Evolutionary conservation across 225 moss, liverwort and hornwort genomes (phyloP).

Genomic region (Bryoerythrophyllum caledonicum): DNA sequence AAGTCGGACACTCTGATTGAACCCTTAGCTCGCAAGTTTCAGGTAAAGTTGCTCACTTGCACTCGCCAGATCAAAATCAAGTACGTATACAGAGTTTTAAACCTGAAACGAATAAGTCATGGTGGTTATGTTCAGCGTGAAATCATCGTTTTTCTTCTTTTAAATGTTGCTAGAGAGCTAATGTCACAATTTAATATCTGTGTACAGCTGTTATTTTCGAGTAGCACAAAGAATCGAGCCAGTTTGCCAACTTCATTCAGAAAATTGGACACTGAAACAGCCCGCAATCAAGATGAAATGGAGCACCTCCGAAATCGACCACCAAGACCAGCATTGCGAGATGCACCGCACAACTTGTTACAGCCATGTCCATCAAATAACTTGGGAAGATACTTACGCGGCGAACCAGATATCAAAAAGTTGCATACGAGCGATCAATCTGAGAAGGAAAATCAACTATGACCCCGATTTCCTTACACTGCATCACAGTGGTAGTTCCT

Average conservation of each 20-base stretch:
- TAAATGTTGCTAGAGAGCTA: background rate
- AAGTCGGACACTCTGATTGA: constrained; percentile 5
- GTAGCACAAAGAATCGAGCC: constrained; percentile 5
- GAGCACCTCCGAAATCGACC: constrained; percentile 5
- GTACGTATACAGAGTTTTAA: background rate
- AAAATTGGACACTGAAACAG: constrained; percentile 13
- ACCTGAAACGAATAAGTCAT: background rate
- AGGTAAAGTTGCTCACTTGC: constrained; percentile 25
- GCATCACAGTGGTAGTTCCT: background rate
- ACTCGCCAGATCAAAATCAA: background rate
- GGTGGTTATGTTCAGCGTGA: background rate
- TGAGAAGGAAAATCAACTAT: constrained; percentile 28
- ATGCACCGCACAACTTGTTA: constrained; percentile 16
- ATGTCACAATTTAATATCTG: background rate
- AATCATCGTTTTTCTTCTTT: background rate
- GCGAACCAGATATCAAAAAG: background rate
- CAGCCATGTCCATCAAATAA: constrained; percentile 16
- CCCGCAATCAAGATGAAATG: constrained; percentile 11
- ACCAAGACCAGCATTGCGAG: constrained; percentile 23
- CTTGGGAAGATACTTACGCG: background rate
- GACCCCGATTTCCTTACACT: background rate
- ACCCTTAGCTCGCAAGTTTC: constrained; percentile 21
- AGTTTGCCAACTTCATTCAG: constrained; percentile 12
- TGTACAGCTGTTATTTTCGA: constrained; percentile 18
- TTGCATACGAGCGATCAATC: background rate